These are phyloP conservation scores for Xylariaceae sp. DNA, from an alignment of 2,329 filamentous ascomycete genomes.

Conservation along the genomic window DNA sequence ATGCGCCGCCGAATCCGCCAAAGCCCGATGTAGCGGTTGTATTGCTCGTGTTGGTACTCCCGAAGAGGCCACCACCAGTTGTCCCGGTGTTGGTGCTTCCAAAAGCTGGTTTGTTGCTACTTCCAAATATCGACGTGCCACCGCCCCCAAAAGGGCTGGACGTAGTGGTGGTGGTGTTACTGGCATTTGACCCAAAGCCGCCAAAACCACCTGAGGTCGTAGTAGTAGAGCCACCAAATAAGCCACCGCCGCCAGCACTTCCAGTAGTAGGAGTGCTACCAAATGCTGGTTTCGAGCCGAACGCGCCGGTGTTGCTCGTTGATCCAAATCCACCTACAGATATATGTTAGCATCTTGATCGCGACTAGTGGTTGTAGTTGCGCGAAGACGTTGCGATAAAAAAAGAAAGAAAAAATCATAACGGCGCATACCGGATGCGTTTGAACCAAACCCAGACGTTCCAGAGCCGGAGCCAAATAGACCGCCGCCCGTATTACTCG, in stretches of 20 bases:
- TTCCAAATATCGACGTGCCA: conserved; percentile 35
- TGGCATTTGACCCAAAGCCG: conserved; percentile 42
- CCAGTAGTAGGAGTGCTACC: conserved; percentile 37
- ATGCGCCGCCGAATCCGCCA: conserved; percentile 42
- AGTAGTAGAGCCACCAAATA: conserved; percentile 52
- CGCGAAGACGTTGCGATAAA: not conserved
- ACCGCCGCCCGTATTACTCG: conserved; percentile 38
- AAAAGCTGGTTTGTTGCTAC: conserved; percentile 51
- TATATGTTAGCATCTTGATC: conserved; percentile 24
- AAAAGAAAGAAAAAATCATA: not conserved
- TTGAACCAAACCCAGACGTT: conserved; percentile 36
- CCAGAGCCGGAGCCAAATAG: conserved; percentile 44
- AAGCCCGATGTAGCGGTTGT: conserved; percentile 28
- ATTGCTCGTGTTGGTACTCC: conserved; percentile 39
- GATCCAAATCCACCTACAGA: conserved; percentile 47
- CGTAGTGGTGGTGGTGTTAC: conserved; percentile 41
- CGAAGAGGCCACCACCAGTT: conserved; percentile 52
- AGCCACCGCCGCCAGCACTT: conserved; percentile 37
- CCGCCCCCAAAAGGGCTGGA: conserved; percentile 43
- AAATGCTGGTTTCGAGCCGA: conserved; percentile 44
- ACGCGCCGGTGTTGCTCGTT: conserved; percentile 45
- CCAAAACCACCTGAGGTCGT: conserved; percentile 39
- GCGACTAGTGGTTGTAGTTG: not conserved
- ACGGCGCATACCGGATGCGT: conserved; percentile 41
- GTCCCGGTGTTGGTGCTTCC: conserved; percentile 48